Evolutionary conservation across 192 early-diverging fungal genomes (phyloP).

Genomic region (Obelidium mucronatum): DNA sequence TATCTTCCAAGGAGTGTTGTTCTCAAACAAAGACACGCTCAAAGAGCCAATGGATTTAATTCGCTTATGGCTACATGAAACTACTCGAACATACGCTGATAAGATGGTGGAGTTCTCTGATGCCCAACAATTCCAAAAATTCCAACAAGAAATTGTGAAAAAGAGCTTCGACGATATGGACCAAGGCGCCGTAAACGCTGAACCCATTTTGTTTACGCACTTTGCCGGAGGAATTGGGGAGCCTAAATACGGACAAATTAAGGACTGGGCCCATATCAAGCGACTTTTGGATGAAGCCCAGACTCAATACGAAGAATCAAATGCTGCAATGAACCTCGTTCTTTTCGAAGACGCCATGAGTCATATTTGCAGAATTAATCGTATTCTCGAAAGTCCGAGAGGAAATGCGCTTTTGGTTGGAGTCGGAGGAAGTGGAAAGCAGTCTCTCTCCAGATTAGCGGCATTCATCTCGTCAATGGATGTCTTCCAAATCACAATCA

Average conservation of each 20-base stretch:
- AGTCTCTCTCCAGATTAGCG: slow-evolving; percentile 65
- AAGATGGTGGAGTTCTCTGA: slow-evolving; percentile 66
- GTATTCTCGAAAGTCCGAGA: slow-evolving; percentile 66
- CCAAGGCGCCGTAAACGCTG: slow-evolving; percentile 57
- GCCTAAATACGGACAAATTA: slow-evolving; percentile 64
- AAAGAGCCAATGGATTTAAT: slow-evolving; percentile 65
- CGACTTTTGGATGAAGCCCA: slow-evolving; percentile 67
- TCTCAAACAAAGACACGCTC: slow-evolving; percentile 65
- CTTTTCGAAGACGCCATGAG: slow-evolving; percentile 74
- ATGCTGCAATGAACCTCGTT: slow-evolving; percentile 70
- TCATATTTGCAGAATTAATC: slow-evolving; percentile 70
- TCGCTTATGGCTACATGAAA: slow-evolving; percentile 66
- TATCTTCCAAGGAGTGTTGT: slow-evolving; percentile 71
- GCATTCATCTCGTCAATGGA: slow-evolving; percentile 73
- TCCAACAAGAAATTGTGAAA: slow-evolving; percentile 65
- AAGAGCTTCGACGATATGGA: slow-evolving; percentile 72
- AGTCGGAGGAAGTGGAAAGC: slow-evolving; percentile 70
- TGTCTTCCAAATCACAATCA: slow-evolving; percentile 71
- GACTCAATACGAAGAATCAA: slow-evolving; percentile 68
- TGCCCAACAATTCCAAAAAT: slow-evolving; percentile 53
- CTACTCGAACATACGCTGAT: slow-evolving; percentile 65
- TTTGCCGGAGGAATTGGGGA: slow-evolving; percentile 67
- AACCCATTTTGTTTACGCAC: slow-evolving; percentile 67
- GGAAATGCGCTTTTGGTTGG: slow-evolving; percentile 71
- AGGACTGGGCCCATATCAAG: slow-evolving; percentile 62